Base-by-base conservation (phyloP, 2,329 filamentous ascomycete species). In the Venturia asperata region DNA sequence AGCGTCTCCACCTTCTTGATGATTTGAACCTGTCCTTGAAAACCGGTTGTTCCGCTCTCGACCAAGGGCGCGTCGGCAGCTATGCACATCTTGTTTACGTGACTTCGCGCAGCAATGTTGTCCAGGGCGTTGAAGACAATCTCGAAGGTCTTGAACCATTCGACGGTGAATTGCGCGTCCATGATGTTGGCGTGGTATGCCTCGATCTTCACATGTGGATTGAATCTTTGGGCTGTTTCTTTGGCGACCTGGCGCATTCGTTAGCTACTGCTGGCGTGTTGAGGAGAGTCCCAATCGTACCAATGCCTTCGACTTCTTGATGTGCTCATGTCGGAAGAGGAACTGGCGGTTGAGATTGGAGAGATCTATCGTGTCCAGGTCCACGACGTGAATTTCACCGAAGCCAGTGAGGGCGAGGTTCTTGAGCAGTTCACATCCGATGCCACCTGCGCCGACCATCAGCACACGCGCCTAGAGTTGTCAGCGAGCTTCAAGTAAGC, bases 261-360 rank as follows among this genome's bases (percentile, higher is more conserved):
- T 69, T 61, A 68, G 66, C 62, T 3, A 19, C 4, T n/a, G 17
- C 19, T 4, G 15, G 15, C 52, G 6, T 3, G 15, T 37, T 19
- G 39, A 15, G 13, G 5, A 66, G 10, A 17, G 47, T 39, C 67
- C 21, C 27, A 37, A 24, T 55, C 85, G 68, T 81, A 94, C 92
- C 78, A 96, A 78, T 63, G 94, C 92, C 75, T 99, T 99, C 1
- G 93, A 86, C 76, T 96, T 96, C 77, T 97, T 97, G 77, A 99
- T 97, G 73, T 99, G 94, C 75, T 97, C 92, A 72, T 93, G 89
- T 67, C 92, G 86, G 77, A 99, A 99, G 61, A 99, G 86, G 72
- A 99, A 99, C 76, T 99, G 94, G 65, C 94, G 90, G 72, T 99
- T 99, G 62, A 99, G 83, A 74, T 99, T 99, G 78, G 92, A 96